Evolutionary conservation across 768 basidiomycete genomes (phyloP).

Genomic region (Hemileccinum impolitum): DNA sequence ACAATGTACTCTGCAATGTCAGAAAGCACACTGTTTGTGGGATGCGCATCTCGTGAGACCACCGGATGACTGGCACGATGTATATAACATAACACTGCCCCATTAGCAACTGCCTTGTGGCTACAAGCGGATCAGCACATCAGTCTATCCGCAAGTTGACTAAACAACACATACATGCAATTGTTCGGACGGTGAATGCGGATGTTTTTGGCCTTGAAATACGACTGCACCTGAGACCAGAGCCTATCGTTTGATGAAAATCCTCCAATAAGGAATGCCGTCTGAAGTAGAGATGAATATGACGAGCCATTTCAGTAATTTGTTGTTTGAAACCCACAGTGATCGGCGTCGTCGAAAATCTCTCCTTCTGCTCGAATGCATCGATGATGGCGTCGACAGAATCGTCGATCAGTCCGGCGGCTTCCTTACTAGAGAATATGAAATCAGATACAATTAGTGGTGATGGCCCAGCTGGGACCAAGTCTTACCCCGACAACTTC

Average conservation of each 20-base stretch:
- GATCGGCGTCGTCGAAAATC: background rate
- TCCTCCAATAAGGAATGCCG: constrained; percentile 12
- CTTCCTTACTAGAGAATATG: constrained; percentile 2
- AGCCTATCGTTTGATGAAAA: constrained; percentile 7
- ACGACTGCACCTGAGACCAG: constrained; percentile 5
- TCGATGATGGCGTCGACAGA: constrained; percentile 7
- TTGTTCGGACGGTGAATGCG: constrained; percentile 6
- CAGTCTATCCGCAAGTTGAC: no score
- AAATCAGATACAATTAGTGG: background rate
- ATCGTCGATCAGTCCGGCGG: constrained; percentile 5
- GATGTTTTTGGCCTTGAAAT: constrained; percentile 7
- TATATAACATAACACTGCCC: no score
- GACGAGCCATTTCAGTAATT: background rate
- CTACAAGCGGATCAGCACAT: background rate
- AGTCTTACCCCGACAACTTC: constrained; percentile 12
- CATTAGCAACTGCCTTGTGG: background rate
- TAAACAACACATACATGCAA: constrained; percentile 3
- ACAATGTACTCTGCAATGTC: no score
- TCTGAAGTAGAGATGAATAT: background rate
- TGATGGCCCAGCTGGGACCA: background rate
- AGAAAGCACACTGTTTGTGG: no score
- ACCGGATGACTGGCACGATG: no score
- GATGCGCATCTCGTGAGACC: no score
- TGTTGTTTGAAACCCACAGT: background rate
- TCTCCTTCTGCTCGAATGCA: constrained; percentile 11